Conservation (phyloP, 768 basidiomycete species). For the Cystobasidiopsis lactophilus region DNA sequence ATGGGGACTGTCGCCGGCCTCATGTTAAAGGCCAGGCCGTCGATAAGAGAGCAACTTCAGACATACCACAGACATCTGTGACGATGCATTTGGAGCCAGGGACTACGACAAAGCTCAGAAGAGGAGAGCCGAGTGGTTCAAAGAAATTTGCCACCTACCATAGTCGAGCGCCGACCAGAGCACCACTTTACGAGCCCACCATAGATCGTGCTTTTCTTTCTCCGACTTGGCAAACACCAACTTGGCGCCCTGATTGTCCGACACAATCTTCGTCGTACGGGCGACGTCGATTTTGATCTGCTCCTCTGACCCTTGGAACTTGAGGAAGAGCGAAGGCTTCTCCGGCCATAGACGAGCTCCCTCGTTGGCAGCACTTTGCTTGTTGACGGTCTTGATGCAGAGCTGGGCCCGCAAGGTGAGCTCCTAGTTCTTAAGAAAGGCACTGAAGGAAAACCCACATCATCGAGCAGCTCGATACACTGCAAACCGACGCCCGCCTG, state of each 20-base stretch:
- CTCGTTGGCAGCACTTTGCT: background rate
- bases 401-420: background rate
- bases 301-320: conserved; percentile 54
- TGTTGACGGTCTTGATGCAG: conserved; percentile 15
- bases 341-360: conserved; percentile 9
- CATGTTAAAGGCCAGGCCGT: too few relatives aligned
- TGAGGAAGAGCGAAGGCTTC: conserved; percentile 53
- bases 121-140: background rate
- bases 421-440: background rate
- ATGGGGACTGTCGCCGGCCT: conserved; percentile 23
- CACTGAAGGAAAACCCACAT: conserved; percentile 30
- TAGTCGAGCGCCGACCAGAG: conserved; percentile 16
- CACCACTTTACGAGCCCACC: conserved; percentile 29
- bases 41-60: conserved; percentile 31
- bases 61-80: conserved; percentile 75
- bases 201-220: conserved; percentile 63
- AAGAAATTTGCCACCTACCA: conserved; percentile 15
- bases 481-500: conserved; percentile 48
- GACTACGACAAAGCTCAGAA: conserved; percentile 39
- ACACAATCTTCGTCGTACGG: conserved; percentile 31
- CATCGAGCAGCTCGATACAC: conserved; percentile 72
- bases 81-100: conserved; percentile 55
- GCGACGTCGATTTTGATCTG: conserved; percentile 34
- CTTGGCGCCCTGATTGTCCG: conserved; percentile 41
- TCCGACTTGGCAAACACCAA: conserved; percentile 59